These are phyloP conservation scores for Botrytis hyacinthi DNA, from an alignment of 2,329 filamentous ascomycete genomes.

Conservation along the genomic window DNA sequence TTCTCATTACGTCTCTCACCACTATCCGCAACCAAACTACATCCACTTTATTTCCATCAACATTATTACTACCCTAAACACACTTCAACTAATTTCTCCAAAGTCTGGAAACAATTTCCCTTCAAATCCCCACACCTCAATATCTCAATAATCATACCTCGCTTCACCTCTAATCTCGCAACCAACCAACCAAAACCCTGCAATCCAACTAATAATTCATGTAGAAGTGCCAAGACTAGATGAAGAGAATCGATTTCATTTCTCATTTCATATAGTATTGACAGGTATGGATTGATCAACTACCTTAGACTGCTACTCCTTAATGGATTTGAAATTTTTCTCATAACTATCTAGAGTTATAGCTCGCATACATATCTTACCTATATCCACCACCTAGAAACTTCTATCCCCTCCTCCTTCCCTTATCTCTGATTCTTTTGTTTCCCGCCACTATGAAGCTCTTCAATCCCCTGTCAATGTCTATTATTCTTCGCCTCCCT, in stretches of 20 bases:
- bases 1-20: neutral
- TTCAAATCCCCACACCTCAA: no score
- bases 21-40: neutral
- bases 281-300: neutral
- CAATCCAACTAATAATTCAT: neutral
- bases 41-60: neutral
- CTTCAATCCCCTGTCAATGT: neutral
- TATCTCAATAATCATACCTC: neutral
- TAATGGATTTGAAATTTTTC: no score
- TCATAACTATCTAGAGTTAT: neutral
- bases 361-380: neutral
- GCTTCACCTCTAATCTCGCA: neutral
- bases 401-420: neutral
- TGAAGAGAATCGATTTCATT: neutral
- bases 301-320: no score
- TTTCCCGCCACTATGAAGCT: no score
- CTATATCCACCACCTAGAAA: neutral
- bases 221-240: rapidly evolving
- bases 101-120: neutral
- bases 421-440: neutral
- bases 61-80: neutral
- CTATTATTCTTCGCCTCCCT: neutral
- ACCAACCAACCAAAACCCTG: neutral
- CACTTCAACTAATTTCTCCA: neutral
- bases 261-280: neutral